These are phyloP conservation scores for Sclerotinia sclerotiorum DNA, from an alignment of 2,329 filamentous ascomycete species.

Conservation along the genomic window DNA sequence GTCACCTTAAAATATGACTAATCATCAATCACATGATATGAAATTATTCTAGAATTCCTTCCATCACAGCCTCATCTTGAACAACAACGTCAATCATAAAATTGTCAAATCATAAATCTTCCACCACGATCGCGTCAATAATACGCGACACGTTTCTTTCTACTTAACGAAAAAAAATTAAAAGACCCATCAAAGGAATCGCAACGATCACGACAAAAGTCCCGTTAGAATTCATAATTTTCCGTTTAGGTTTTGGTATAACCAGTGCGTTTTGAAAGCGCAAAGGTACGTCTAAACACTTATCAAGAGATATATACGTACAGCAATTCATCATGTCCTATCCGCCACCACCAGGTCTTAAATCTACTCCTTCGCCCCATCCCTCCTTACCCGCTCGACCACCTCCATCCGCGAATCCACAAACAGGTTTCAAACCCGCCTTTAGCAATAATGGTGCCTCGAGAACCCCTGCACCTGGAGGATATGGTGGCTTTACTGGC, in stretches of 20 bases:
- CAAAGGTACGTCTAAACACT: slow-evolving; percentile 43
- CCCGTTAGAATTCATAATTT: neutral
- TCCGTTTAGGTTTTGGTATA: slow-evolving; percentile 11
- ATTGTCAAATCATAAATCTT: neutral
- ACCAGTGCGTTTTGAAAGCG: slow-evolving; percentile 34
- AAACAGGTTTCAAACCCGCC: slow-evolving; percentile 34
- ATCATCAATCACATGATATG: neutral
- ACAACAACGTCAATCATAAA: neutral
- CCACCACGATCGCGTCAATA: neutral
- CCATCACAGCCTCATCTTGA: neutral
- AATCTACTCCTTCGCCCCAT: slow-evolving; percentile 46
- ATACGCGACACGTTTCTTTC: neutral
- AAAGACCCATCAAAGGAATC: neutral
- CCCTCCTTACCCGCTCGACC: slow-evolving; percentile 77
- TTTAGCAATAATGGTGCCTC: slow-evolving; percentile 32
- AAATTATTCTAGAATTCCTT: slow-evolving; percentile 11
- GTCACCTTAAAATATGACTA: neutral
- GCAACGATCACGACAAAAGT: neutral
- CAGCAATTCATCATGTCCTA: slow-evolving; percentile 74
- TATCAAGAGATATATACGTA: slow-evolving; percentile 35
- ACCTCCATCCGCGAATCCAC: slow-evolving; percentile 52
- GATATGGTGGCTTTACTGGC: slow-evolving; percentile 48
- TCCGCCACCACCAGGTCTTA: slow-evolving; percentile 78
- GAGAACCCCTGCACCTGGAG: slow-evolving; percentile 27
- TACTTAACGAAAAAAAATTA: neutral